Percentiles rank a stretch among this genome's conserved stretches.
phyloP scores from a whole-genome alignment of 306 rosid species.

The Pachyrhizus erosus region DNA sequence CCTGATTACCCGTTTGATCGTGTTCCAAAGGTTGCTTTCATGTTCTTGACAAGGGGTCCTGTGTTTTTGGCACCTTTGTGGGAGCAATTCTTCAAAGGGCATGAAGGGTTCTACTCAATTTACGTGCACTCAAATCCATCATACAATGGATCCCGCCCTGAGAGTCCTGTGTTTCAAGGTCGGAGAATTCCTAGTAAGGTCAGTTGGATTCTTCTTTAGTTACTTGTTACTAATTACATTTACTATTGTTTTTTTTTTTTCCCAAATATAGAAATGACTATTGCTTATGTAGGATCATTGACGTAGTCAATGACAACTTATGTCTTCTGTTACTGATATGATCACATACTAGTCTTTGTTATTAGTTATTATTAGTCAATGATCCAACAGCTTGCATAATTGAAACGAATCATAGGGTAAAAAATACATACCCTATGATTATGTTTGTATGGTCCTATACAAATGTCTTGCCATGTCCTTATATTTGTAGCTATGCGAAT shows the following conservation, averaged over 20 bases:
- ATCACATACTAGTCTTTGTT: background rate
- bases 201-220: slow-evolving; percentile 38
- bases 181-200: slow-evolving; percentile 89
- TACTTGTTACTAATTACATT: background rate
- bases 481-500: slow-evolving; percentile 6
- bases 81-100: slow-evolving; percentile 82
- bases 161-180: slow-evolving; percentile 64
- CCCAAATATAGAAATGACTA: background rate
- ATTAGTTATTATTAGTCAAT: background rate
- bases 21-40: slow-evolving; percentile 80
- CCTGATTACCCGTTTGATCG: slow-evolving; percentile 60
- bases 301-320: background rate
- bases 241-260: slow-evolving; percentile 4
- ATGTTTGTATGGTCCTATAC: background rate
- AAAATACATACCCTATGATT: background rate
- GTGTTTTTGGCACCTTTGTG: slow-evolving; percentile 80
- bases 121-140: slow-evolving; percentile 86
- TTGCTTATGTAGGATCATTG: background rate
- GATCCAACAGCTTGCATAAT: background rate
- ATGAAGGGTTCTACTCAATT: slow-evolving; percentile 69
- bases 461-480: background rate
- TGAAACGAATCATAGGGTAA: background rate
- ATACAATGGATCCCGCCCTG: slow-evolving; percentile 64
- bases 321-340: background rate
- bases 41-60: slow-evolving; percentile 84